Percentiles rank a stretch among this genome's conserved stretches.
Evolutionary conservation across 768 basidiomycete genomes (phyloP).

Genomic region (Termitomyces sp.): DNA sequence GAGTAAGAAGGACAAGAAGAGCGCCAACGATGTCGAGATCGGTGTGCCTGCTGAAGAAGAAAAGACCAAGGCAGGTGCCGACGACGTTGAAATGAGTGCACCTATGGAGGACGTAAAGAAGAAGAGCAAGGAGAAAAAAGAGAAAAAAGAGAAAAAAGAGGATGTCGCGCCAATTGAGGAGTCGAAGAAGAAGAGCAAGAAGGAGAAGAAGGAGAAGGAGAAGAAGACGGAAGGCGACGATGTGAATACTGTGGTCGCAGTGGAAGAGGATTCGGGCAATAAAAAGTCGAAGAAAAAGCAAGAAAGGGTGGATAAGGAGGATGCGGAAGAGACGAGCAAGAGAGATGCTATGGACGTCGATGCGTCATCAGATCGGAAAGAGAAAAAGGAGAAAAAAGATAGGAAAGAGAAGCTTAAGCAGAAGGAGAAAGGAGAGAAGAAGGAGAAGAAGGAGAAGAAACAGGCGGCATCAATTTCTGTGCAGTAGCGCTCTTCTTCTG

Average conservation of each 20-base stretch:
- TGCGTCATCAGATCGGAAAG: conserved; percentile 11
- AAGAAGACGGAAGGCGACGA: not conserved
- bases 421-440: conserved; percentile 20
- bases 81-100: conserved; percentile 11
- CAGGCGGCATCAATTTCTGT: conserved; percentile 12
- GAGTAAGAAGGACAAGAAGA: conserved; percentile 15
- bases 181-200: conserved; percentile 15
- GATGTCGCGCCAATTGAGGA: conserved; percentile 1
- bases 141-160: conserved; percentile 18
- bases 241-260: not conserved
- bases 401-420: conserved; percentile 4
- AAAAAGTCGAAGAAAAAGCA: not conserved
- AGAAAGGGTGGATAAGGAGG: not conserved
- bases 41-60: conserved; percentile 15
- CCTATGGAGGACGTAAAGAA: conserved; percentile 16
- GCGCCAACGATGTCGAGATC: conserved; percentile 14
- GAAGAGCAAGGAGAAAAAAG: conserved; percentile 12
- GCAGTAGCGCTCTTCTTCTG: conserved; percentile 6
- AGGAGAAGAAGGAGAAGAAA: conserved; percentile 17
- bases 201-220: conserved; percentile 5
- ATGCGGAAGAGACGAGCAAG: not conserved
- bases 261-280: not conserved
- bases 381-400: conserved; percentile 8
- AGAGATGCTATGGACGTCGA: not conserved
- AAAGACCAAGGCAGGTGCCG: conserved; percentile 7